Conservation (phyloP, 805 yeast species). For the Saccharomycopsis fodiens region DNA sequence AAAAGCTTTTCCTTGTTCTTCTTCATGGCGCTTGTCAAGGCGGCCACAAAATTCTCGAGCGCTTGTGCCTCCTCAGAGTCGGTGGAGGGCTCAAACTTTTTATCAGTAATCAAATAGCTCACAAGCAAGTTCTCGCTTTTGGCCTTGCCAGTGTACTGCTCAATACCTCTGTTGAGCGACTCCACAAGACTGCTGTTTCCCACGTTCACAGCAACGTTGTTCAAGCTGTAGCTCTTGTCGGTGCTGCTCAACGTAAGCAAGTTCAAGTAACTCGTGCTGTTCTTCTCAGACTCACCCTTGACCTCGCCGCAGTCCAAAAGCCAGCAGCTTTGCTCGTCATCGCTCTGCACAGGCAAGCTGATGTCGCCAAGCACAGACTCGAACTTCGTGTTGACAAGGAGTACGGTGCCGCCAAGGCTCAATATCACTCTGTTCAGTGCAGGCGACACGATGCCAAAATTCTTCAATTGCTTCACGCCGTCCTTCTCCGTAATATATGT, state of each 20-base stretch:
- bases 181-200: constrained; percentile 19
- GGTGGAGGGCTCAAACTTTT: neutral
- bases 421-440: constrained; percentile 13
- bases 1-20: constrained; percentile 7
- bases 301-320: constrained; percentile 7
- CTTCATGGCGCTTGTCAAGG: neutral
- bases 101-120: constrained; percentile 6
- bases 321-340: neutral
- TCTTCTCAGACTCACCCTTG: neutral
- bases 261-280: constrained; percentile 7
- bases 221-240: constrained; percentile 16
- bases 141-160: constrained; percentile 3
- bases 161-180: constrained; percentile 18
- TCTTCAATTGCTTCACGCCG: neutral
- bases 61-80: constrained; percentile 8
- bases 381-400: constrained; percentile 16
- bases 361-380: constrained; percentile 13
- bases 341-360: constrained; percentile 1
- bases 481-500: neutral
- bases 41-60: constrained; percentile 7
- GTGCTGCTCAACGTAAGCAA: constrained; percentile 11
- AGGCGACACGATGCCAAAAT: constrained; percentile 11
- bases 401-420: constrained; percentile 6
- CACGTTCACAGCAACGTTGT: constrained; percentile 17
- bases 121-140: neutral